Evolutionary conservation across 2,329 filamentous ascomycete species (phyloP).

Genomic region (Alternaria panax): DNA sequence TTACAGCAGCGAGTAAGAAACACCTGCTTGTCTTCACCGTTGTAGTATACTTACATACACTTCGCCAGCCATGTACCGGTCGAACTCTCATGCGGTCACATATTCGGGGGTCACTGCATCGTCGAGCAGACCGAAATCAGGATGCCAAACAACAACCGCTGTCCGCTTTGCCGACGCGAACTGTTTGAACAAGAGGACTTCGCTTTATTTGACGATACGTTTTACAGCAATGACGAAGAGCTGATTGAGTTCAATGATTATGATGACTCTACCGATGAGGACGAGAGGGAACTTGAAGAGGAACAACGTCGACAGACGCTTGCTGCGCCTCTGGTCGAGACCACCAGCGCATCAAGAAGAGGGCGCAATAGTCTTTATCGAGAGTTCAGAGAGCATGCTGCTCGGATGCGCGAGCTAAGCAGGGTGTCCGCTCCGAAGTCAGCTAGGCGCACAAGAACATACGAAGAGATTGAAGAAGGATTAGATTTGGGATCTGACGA

Average conservation of each 20-base stretch:
- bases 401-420: not conserved
- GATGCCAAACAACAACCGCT: not conserved
- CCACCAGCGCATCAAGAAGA: not conserved
- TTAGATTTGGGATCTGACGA: not conserved
- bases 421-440: not conserved
- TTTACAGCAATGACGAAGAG: not conserved
- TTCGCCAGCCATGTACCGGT: not conserved
- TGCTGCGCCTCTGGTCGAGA: not conserved
- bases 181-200: not conserved
- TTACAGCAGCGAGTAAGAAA: conserved; percentile 1
- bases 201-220: not conserved
- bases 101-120: conserved; percentile 10
- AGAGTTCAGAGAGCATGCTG: not conserved
- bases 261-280: not conserved
- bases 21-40: not conserved
- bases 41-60: not conserved
- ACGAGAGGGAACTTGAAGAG: not conserved
- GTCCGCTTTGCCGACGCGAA: conserved; percentile 1
- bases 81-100: conserved; percentile 1
- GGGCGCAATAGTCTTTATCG: not conserved
- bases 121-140: not conserved
- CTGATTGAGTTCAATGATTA: not conserved
- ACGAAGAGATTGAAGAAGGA: not conserved
- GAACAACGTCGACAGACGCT: not conserved
- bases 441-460: not conserved